Evolutionary conservation across 169 alveolate species (phyloP).

Genomic region (Eimeria necatrix): DNA sequence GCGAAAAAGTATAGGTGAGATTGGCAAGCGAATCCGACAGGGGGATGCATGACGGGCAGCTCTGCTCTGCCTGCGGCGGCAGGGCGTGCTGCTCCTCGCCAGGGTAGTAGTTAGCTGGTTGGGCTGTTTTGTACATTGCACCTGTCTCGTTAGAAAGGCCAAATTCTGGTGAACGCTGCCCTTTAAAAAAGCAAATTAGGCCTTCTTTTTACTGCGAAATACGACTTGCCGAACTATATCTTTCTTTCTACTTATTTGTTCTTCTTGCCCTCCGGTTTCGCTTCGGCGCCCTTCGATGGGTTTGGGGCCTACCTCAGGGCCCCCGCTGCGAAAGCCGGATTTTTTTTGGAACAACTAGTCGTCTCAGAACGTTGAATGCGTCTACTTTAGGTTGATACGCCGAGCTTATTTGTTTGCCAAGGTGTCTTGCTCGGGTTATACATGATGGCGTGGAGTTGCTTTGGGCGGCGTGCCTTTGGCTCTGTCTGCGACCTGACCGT

Average conservation of each 20-base stretch:
- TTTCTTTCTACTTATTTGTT: not conserved
- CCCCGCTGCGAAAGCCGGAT: not conserved
- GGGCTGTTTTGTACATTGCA: not conserved
- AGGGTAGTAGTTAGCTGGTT: conserved; percentile 48
- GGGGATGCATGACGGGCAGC: not conserved
- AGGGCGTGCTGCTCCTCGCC: conserved; percentile 45
- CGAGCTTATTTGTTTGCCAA: too few relatives aligned
- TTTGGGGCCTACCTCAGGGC: conserved; percentile 62
- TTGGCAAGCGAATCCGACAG: not conserved
- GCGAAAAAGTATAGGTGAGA: not conserved
- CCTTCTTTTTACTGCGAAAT: not conserved
- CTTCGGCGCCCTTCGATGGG: too few relatives aligned
- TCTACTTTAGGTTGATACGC: not conserved
- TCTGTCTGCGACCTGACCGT: conserved; percentile 37
- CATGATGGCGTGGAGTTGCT: conserved; percentile 52
- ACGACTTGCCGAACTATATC: not conserved
- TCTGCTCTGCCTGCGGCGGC: conserved; percentile 30
- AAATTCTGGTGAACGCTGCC: too few relatives aligned
- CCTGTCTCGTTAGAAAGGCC: not conserved
- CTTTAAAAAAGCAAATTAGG: too few relatives aligned
- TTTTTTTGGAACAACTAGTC: not conserved
- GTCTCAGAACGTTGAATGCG: not conserved
- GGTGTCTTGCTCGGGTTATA: too few relatives aligned
- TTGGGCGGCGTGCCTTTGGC: conserved; percentile 55
- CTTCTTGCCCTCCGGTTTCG: too few relatives aligned